Base-by-base conservation (phyloP, 192 early-diverging fungal genomes). In the Backusella sp. region DNA sequence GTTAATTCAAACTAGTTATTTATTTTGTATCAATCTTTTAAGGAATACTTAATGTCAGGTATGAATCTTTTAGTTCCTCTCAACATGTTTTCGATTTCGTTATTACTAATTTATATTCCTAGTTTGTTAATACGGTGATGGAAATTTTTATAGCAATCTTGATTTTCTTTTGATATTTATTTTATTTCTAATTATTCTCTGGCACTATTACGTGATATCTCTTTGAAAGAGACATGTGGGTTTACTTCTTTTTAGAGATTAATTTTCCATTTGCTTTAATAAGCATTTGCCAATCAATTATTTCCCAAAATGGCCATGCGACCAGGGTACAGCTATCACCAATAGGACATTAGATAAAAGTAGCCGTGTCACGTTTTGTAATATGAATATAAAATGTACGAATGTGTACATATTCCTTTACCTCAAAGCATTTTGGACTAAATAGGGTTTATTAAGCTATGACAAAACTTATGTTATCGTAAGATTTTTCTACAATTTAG, bases 261-360 rank as follows among this genome's bases (percentile, higher is more conserved):
- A 62, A 62, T 26, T 62, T 62, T 21, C 21, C 11, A 62, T 62
- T 62, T 62, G 56, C 56, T 62, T 62, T 62, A 62, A 62, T 62
- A 62, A 59, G 56, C 56, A 59, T 21, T 59, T 59, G 21, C 12
- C 56, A 59, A 62, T 28, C 21, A 62, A 62, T 62, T 62, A 62
- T 62, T 62, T 62, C 56, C 56, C 56, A 28, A 62, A 62, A 28
- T 62, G 56, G 56, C 26, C 56, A 62, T 62, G 56, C 56, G 56
- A 12, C 56, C 23, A 62, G 56, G 23, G 56, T 62, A 28, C 26
- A 12, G 28, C 26, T 62, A n/a, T 23, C 56, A 62, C 26, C 56
- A 23, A 62, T 62, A 26, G 12, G 1, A 23, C 56, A 62, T 62
- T 62, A 62, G 26, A 28, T 23, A 62, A 28, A 56, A 11, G 56